Evolutionary conservation across 31 red algal species (phyloP).

Genomic region (Endocladia muricata): DNA sequence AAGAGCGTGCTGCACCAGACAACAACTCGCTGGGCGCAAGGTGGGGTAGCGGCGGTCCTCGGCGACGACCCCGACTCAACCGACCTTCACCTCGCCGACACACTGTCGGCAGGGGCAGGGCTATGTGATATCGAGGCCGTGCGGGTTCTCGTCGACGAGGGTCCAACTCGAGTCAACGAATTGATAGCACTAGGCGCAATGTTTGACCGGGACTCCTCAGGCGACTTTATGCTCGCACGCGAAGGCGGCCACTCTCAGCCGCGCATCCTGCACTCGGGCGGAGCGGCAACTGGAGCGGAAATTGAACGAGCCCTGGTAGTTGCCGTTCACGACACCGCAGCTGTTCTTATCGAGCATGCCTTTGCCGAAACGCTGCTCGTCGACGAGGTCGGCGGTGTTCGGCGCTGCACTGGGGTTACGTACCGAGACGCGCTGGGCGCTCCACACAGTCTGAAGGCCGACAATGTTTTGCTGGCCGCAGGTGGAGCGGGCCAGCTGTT

Average conservation of each 20-base stretch:
- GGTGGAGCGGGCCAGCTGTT: constrained; percentile 10
- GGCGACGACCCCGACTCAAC: background rate
- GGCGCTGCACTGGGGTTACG: no score
- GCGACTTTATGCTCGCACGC: background rate
- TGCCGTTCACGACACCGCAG: no score
- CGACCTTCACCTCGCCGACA: constrained; percentile 12
- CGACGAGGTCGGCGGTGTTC: no score
- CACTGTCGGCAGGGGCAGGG: constrained; percentile 12
- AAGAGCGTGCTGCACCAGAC: background rate
- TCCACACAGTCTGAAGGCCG: background rate
- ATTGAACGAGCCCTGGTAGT: background rate
- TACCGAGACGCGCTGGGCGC: background rate
- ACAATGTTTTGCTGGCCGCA: background rate
- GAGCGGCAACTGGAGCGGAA: constrained; percentile 7
- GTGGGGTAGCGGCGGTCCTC: constrained; percentile 2
- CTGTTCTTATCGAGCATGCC: no score
- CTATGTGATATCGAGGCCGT: constrained; percentile 17
- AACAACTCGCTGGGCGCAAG: constrained; percentile 15
- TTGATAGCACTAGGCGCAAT: constrained; percentile 1
- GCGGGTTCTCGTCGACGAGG: constrained; percentile 12
- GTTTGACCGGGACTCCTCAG: background rate
- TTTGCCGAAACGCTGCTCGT: no score
- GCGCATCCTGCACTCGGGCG: constrained; percentile 8
- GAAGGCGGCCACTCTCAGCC: constrained; percentile 21
- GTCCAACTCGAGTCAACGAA: background rate